Conservation (phyloP, 2,329 filamentous ascomycete species). For the Aspergillus persii region DNA sequence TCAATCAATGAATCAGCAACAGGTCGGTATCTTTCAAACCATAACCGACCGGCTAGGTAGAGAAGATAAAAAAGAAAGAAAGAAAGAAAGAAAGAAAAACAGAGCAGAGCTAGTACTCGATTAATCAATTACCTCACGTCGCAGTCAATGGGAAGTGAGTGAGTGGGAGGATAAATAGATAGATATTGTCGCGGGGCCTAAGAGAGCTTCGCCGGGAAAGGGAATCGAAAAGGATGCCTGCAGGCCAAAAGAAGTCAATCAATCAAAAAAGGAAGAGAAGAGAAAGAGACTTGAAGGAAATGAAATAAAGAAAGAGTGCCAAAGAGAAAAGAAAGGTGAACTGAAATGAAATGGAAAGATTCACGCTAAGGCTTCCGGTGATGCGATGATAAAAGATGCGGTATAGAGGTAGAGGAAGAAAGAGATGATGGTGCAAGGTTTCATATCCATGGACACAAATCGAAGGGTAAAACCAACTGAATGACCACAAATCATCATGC, state of each 20-base stretch:
- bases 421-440: background rate
- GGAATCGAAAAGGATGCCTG: background rate
- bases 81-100: constrained; percentile 17
- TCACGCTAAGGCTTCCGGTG: background rate
- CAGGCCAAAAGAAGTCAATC: background rate
- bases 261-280: constrained; percentile 1
- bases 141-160: constrained; percentile 12
- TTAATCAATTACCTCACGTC: constrained; percentile 13
- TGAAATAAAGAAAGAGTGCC: constrained; percentile 3
- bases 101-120: background rate
- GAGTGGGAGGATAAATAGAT: background rate
- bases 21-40: constrained; percentile 32
- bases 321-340: background rate
- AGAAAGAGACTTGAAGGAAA: background rate
- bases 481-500: constrained; percentile 1
- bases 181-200: no score
- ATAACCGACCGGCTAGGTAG: constrained; percentile 21
- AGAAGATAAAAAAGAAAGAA: constrained; percentile 18
- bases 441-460: background rate
- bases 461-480: constrained; percentile 1
- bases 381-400: constrained; percentile 1
- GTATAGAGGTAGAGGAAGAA: background rate
- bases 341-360: background rate
- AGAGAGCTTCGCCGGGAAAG: constrained; percentile 5
- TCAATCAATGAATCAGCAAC: constrained; percentile 28